Percentiles rank a stretch among this genome's conserved stretches.
phyloP scores from a whole-genome alignment of 1,284 basidiomycete species.

The Sporisorium graminicola region DNA sequence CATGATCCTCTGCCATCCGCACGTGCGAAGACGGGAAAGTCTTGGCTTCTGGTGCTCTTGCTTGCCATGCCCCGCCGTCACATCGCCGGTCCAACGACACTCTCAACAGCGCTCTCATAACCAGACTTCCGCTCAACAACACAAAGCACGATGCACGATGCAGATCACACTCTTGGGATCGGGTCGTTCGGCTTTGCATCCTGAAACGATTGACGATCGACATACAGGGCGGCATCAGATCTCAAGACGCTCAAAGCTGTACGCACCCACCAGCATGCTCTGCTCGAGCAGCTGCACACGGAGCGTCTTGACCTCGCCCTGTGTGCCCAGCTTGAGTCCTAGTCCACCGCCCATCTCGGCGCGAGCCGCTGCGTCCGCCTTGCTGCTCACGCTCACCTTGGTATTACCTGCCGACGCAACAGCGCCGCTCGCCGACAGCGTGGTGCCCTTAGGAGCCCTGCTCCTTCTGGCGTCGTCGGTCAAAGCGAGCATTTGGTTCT shows the following conservation, averaged over 20 bases:
- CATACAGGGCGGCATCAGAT: conserved; percentile 13
- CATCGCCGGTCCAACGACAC: neutral
- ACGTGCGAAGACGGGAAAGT: neutral
- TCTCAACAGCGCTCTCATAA: no score
- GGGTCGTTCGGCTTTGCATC: neutral
- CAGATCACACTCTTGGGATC: neutral
- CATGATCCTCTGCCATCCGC: neutral
- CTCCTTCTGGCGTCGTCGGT: conserved; percentile 6
- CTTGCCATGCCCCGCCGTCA: neutral
- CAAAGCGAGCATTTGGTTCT: conserved; percentile 19
- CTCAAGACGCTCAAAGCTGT: conserved; percentile 49
- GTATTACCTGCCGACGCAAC: conserved; percentile 42
- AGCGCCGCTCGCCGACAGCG: conserved; percentile 33
- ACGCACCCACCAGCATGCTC: conserved; percentile 56
- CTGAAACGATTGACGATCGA: neutral
- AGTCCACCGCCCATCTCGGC: conserved; percentile 56
- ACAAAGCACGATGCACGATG: no score
- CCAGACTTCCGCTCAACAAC: no score
- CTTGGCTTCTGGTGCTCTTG: neutral
- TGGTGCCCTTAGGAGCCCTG: conserved; percentile 2
- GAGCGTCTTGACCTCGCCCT: conserved; percentile 34
- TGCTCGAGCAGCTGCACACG: conserved; percentile 44
- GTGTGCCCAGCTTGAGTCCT: conserved; percentile 44
- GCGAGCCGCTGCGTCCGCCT: conserved; percentile 29
- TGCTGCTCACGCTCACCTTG: conserved; percentile 30